Evolutionary conservation across 495 filamentous ascomycete genomes (phyloP), one percentile per base, ranked within the genome.

Genomic region (Penicillium coprophilum): DNA sequence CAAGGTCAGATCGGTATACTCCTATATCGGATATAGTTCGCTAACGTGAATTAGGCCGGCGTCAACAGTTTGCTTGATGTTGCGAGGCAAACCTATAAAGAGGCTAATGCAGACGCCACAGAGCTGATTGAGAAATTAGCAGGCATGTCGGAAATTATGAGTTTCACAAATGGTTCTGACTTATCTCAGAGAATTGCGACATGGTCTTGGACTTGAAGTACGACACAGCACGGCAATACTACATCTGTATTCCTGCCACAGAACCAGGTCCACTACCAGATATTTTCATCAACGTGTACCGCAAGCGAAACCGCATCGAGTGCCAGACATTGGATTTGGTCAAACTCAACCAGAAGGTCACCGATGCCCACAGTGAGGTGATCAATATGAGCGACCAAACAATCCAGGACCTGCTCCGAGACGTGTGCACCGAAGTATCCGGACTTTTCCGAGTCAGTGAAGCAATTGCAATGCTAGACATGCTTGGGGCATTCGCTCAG

Each of bases 31-130:
- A 11, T 45, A 10, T 10, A 27, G 12, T 9, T 19, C 27, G 21
- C 57, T 70, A 50, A 67, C 40, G 24, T 59, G 6, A 61, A 20
- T 17, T 60, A 92, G 88, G 86, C 90, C 51, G 90, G 89, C 9
- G 85, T 94, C 19, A 91, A 92, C 64, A 90, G 89, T 27, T 80
- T 96, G 3, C 80, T 97, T 15, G 92, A 96, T 71, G 87, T 94
- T 52, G 90, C 91, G 46, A 82, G 93, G 39, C 85, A 89, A 56
- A 89, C 86, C 5, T 97, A 90, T 71, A 93, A 92, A 65, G 90
- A 96, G 72, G 85, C 83, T 6, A 92, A 83, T 36, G 82, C 85
- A 53, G 90, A 96, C 71, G 82, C 90, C 11, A 79, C 85, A 55
- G 80, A 88, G 56, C 80, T 92, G 55, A 79, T 91, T 4, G 75